These are phyloP conservation scores for Leccinum subgranulosum DNA, from an alignment of 768 basidiomycete genomes.

Conservation along the genomic window DNA sequence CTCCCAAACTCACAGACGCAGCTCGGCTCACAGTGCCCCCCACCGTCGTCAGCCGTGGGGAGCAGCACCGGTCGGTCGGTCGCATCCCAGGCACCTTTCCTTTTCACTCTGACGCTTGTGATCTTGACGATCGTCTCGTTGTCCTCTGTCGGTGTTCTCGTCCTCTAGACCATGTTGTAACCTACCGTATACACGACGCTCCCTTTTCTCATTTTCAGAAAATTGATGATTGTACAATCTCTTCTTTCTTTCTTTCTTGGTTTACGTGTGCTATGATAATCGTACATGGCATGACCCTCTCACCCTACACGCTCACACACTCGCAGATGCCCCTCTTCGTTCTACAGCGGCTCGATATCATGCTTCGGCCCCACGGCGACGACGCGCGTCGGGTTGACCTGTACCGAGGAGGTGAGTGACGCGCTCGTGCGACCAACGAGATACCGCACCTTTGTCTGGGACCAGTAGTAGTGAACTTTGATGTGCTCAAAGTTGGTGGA, in stretches of 20 bases:
- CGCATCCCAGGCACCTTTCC: conserved; percentile 9
- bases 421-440: not conserved
- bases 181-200: not conserved
- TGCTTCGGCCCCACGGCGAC: conserved; percentile 76
- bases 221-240: not conserved
- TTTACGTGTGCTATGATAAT: not conserved
- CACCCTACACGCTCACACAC: too few species aligned
- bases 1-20: conserved; percentile 17
- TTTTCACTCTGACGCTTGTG: conserved; percentile 14
- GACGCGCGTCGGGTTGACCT: conserved; percentile 79
- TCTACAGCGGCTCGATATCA: conserved; percentile 58
- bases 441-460: conserved; percentile 22
- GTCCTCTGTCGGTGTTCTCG: conserved; percentile 23
- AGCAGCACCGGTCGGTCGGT: conserved; percentile 7
- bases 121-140: conserved; percentile 26
- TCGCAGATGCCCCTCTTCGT: not conserved
- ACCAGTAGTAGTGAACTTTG: conserved; percentile 43
- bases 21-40: conserved; percentile 24
- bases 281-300: not conserved
- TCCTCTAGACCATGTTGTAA: conserved; percentile 18
- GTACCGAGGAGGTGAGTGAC: conserved; percentile 5
- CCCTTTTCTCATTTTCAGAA: not conserved
- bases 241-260: not conserved
- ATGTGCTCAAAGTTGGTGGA: conserved; percentile 87
- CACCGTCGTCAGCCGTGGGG: not conserved